phyloP scores from a whole-genome alignment of 345 rosid species.

The Acer negundo region DNA sequence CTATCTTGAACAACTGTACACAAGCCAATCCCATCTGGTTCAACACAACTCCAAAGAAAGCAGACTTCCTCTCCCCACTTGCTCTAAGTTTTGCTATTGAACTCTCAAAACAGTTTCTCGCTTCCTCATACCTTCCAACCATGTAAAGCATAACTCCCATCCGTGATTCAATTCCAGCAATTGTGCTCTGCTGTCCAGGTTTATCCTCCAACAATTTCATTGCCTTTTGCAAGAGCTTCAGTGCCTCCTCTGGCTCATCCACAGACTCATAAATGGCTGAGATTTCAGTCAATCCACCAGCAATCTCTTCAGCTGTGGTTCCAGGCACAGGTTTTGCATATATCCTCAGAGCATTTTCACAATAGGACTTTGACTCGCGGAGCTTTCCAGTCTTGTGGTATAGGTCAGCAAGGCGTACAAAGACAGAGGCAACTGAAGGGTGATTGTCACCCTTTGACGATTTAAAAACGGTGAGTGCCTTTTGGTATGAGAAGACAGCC shows the following conservation, averaged over 20 bases:
- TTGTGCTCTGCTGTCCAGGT: slow-evolving; percentile 96
- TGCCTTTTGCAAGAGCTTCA: slow-evolving; percentile 90
- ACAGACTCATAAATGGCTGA: slow-evolving; percentile 97
- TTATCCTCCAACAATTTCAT: slow-evolving; percentile 94
- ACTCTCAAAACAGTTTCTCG: slow-evolving; percentile 83
- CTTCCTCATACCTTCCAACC: slow-evolving; percentile 85
- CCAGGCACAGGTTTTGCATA: slow-evolving; percentile 95
- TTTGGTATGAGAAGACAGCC: slow-evolving; percentile 96
- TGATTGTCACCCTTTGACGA: slow-evolving; percentile 96
- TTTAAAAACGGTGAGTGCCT: slow-evolving; percentile 96
- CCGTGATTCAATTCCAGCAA: slow-evolving; percentile 96
- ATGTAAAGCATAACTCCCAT: slow-evolving; percentile 98
- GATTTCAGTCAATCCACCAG: slow-evolving; percentile 86
- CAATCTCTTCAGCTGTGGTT: slow-evolving; percentile 88
- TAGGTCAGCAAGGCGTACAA: slow-evolving; percentile 92
- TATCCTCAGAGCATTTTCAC: slow-evolving; percentile 91
- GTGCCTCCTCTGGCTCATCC: slow-evolving; percentile 96
- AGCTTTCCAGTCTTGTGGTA: slow-evolving; percentile 97
- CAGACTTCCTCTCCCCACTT: slow-evolving; percentile 91
- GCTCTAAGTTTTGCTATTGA: slow-evolving; percentile 82
- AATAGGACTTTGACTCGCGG: slow-evolving; percentile 90
- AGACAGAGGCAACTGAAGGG: slow-evolving; percentile 88
- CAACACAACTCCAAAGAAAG: slow-evolving; percentile 93
- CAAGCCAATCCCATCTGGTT: slow-evolving; percentile 99
- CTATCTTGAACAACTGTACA: slow-evolving; percentile 94